Conservation (phyloP, 805 yeast species). For the Candida boidinii region DNA sequence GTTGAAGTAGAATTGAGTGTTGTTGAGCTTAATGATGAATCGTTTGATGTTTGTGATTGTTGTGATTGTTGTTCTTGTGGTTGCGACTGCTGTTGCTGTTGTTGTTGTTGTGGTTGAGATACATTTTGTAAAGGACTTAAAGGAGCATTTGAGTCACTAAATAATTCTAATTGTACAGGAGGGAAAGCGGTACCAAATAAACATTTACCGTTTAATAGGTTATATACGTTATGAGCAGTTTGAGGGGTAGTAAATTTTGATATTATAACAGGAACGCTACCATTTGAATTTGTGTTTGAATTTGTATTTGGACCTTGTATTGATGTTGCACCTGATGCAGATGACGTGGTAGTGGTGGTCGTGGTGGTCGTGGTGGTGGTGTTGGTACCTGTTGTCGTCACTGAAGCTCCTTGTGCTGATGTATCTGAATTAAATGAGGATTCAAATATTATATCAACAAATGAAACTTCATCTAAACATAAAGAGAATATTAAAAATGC, state of each 20-base stretch:
- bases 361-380: not conserved
- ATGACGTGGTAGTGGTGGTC: constrained; percentile 3
- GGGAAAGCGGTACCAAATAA: constrained; percentile 43
- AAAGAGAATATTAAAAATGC: constrained; percentile 59
- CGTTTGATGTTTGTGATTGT: too few relatives aligned
- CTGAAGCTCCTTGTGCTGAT: too few relatives aligned
- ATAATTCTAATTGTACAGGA: constrained; percentile 31
- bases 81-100: constrained; percentile 2
- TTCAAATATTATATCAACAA: constrained; percentile 28
- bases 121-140: not conserved
- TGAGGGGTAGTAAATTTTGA: constrained; percentile 38
- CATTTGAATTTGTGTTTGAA: constrained; percentile 8
- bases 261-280: constrained; percentile 28
- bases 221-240: constrained; percentile 35
- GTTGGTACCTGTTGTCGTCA: too few relatives aligned
- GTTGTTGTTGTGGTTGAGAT: constrained; percentile 3
- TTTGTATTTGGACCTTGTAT: constrained; percentile 5
- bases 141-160: constrained; percentile 18
- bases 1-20: constrained; percentile 6
- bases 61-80: constrained; percentile 9
- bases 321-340: not conserved
- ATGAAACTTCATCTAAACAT: constrained; percentile 48
- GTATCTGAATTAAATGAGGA: constrained; percentile 8
- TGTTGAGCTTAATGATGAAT: too few relatives aligned
- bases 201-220: constrained; percentile 29